Base-by-base conservation (phyloP, 2,329 filamentous ascomycete species). In the Pseudogymnoascus sp. region DNA sequence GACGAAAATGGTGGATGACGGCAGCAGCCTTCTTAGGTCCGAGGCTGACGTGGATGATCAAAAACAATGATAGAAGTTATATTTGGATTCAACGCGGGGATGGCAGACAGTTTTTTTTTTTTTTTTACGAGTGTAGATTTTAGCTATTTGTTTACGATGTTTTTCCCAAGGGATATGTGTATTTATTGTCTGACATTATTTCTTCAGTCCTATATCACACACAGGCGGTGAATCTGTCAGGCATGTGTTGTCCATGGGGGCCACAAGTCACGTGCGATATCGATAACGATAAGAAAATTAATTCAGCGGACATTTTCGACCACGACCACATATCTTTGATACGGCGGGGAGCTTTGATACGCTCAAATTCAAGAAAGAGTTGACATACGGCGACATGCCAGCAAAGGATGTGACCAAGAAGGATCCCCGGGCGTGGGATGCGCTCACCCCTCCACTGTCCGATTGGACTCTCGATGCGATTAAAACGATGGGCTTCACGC, bases 381-480 rank as follows among this genome's bases (percentile, higher is more conserved):
- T 33, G 47, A 53, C 9, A 53, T 33, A 53, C 47, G 15, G 47
- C 47, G 28, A 53, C n/a, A 53, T 53, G 47, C 47, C 47, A 18
- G n/a, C 47, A 53, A 53, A 53, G 47, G 28, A 53, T 53, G 47
- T 53, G 47, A 53, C 28, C 28, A 80, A 78, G 73, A 77, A 76
- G 70, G 77, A 80, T 61, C 72, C 76, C 59, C 73, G 83, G 66
- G 78, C 78, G 28, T 93, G 89, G 85, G 83, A 87, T 68, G 83
- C 82, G 12, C 77, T 91, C 60, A 87, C 82, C 1, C 88, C 89
- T 14, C 76, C 86, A 5, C 76, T 91, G 33, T 89, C 88, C 63
- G 81, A 87, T 83, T 97, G 92, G 91, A 85, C 94, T 61, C 78
- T 94, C 60, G 90, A 95, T 66, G 91, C 91, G 62, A 86, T 95